A percentile compares a stretch with the other conserved stretches of the same genome.
Evolutionary conservation across 2,329 filamentous ascomycete species (phyloP).

Genomic region (Cladosporium cucumerinum): DNA sequence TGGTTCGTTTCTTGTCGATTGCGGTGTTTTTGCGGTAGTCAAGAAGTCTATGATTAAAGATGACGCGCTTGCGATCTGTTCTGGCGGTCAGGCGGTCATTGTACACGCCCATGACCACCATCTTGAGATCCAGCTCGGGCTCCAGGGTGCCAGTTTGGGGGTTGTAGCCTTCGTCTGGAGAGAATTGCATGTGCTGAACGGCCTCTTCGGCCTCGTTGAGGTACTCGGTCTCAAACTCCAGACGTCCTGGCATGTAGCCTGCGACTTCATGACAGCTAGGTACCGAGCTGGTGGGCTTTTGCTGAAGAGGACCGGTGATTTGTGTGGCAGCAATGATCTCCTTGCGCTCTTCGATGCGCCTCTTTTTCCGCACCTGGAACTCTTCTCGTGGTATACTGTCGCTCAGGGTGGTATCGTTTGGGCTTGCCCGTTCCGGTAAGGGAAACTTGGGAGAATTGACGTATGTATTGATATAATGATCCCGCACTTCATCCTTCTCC

Average conservation of each 20-base stretch:
- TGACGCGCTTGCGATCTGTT: constrained; percentile 90
- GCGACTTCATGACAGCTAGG: constrained; percentile 97
- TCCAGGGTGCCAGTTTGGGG: constrained; percentile 79
- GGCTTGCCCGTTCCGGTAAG: constrained; percentile 79
- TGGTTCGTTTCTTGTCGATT: constrained; percentile 88
- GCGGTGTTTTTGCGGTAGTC: constrained; percentile 91
- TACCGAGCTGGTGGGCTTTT: constrained; percentile 92
- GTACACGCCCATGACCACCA: constrained; percentile 98
- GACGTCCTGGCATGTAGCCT: constrained; percentile 94
- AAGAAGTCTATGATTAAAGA: constrained; percentile 90
- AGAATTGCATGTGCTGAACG: constrained; percentile 97
- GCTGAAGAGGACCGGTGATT: constrained; percentile 69
- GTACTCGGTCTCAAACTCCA: constrained; percentile 97
- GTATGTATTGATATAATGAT: constrained; percentile 89
- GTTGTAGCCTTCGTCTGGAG: constrained; percentile 90
- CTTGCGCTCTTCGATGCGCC: constrained; percentile 86
- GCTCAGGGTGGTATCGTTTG: constrained; percentile 72
- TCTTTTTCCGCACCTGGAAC: constrained; percentile 90
- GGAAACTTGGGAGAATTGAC: constrained; percentile 81
- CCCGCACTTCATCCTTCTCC: constrained; percentile 89
- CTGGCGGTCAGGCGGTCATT: constrained; percentile 86
- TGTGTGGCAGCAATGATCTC: constrained; percentile 81
- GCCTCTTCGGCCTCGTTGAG: constrained; percentile 98
- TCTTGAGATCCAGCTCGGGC: constrained; percentile 94
- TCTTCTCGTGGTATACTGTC: constrained; percentile 82